phyloP scores from a whole-genome alignment of 2,329 filamentous ascomycete genomes.

The Beauveria pseudobassiana region DNA sequence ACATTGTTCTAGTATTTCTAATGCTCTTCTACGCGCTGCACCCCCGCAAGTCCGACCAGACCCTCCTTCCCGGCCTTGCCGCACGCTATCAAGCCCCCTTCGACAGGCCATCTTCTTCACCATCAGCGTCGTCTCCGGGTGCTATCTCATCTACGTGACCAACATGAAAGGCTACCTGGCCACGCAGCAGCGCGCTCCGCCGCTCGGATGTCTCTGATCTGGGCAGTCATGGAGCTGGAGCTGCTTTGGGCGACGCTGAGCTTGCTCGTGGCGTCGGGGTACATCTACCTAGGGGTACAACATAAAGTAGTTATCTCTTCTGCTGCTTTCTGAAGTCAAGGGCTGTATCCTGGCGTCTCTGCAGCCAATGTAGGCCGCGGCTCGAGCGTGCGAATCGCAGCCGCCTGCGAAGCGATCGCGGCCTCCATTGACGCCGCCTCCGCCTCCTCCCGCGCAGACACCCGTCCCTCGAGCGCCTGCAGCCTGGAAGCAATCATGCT shows the following conservation, averaged over 20 bases:
- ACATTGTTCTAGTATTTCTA: constrained; percentile 39
- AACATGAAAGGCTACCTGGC: constrained; percentile 77
- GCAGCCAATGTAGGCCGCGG: not conserved
- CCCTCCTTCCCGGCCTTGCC: constrained; percentile 43
- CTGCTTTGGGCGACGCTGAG: constrained; percentile 56
- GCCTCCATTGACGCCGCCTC: not conserved
- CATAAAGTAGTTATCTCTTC: constrained; percentile 23
- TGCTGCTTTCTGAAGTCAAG: not conserved
- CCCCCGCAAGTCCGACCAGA: constrained; percentile 40
- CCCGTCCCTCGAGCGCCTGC: constrained; percentile 27
- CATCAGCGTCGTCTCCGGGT: constrained; percentile 56
- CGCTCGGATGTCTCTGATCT: constrained; percentile 84
- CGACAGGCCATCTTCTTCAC: constrained; percentile 57
- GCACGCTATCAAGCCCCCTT: constrained; percentile 36
- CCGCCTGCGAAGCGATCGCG: not conserved
- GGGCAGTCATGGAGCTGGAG: constrained; percentile 82
- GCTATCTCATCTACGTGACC: constrained; percentile 73
- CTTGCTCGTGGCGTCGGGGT: constrained; percentile 36
- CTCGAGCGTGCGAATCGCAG: not conserved
- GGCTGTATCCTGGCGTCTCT: not conserved
- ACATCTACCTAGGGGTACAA: constrained; percentile 42
- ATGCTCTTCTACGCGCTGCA: constrained; percentile 51
- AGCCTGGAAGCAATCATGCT: constrained; percentile 39
- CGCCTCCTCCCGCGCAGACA: constrained; percentile 20
- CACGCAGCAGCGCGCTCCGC: constrained; percentile 87